phyloP scores from a whole-genome alignment of 129 eudicot genomes.

The Flaveria robusta region DNA sequence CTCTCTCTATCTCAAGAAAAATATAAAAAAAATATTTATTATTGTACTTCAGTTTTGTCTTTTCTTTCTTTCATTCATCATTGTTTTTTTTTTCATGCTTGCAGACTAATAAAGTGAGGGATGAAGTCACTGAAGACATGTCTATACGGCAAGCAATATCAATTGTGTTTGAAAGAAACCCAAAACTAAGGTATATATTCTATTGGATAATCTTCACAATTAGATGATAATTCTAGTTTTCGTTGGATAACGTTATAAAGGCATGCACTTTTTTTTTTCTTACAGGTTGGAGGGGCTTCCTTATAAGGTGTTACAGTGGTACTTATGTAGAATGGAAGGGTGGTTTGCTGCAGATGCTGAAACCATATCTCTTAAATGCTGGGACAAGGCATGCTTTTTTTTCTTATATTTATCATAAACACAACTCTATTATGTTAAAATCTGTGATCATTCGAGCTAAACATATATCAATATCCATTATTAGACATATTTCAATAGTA shows the following conservation, averaged over 20 bases:
- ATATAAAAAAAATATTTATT: background rate
- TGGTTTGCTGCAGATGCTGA: conserved; percentile 99
- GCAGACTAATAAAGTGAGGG: conserved; percentile 76
- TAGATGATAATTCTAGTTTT: background rate
- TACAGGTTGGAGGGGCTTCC: conserved; percentile 82
- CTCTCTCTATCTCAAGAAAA: background rate
- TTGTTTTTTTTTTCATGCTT: conserved; percentile 22
- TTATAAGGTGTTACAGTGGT: conserved; percentile 97
- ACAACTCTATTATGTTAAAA: conserved; percentile 12
- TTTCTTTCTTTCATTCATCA: background rate
- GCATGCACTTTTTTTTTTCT: background rate
- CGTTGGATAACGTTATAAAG: background rate
- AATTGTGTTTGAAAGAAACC: conserved; percentile 77
- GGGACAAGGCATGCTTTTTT: conserved; percentile 77
- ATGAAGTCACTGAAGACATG: conserved; percentile 77
- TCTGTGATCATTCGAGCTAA: background rate
- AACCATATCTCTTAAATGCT: conserved; percentile 81
- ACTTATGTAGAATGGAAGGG: conserved; percentile 99
- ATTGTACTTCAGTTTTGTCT: background rate
- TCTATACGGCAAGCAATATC: conserved; percentile 74
- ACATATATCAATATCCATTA: background rate
- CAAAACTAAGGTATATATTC: conserved; percentile 67
- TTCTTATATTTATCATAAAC: background rate
- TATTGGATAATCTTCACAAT: conserved; percentile 1
- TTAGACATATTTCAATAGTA: background rate